These are phyloP conservation scores for Ciborinia camelliae DNA, from an alignment of 2,329 filamentous ascomycete species.

Conservation along the genomic window DNA sequence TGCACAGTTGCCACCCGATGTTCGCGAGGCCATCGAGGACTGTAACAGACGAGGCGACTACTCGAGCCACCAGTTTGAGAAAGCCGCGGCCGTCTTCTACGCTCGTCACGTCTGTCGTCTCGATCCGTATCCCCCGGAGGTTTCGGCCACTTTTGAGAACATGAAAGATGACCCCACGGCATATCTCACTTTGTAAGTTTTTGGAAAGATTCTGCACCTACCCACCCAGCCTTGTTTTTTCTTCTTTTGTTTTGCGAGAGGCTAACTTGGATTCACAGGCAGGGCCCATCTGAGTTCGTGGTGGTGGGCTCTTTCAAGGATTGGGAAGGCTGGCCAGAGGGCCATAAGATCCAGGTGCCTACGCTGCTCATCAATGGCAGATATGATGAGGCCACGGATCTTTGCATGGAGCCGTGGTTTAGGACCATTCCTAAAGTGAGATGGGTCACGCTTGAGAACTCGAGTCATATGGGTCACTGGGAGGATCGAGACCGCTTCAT, in stretches of 20 bases:
- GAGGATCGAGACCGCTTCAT: conserved; percentile 42
- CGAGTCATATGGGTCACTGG: conserved; percentile 37
- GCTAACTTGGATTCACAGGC: conserved; percentile 28
- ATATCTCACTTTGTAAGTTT: conserved; percentile 31
- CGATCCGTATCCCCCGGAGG: conserved; percentile 24
- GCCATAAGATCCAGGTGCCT: conserved; percentile 40
- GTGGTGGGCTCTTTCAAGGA: conserved; percentile 41
- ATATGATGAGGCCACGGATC: conserved; percentile 39
- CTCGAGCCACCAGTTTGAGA: conserved; percentile 25
- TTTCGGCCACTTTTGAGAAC: conserved; percentile 17
- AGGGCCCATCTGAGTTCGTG: conserved; percentile 41
- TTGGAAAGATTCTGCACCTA: neutral
- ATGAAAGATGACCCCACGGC: conserved; percentile 31
- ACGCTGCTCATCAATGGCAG: conserved; percentile 44
- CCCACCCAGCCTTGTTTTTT: conserved; percentile 7
- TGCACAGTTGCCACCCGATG: conserved; percentile 27
- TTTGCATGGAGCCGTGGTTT: conserved; percentile 40
- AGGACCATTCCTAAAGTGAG: conserved; percentile 40
- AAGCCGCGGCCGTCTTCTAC: conserved; percentile 26
- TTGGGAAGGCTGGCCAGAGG: conserved; percentile 39
- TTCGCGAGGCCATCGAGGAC: conserved; percentile 24
- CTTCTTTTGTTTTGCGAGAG: neutral
- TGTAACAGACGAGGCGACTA: conserved; percentile 25
- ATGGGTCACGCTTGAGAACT: conserved; percentile 39
- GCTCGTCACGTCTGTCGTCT: conserved; percentile 25